These are phyloP conservation scores for Ambrosia hybrid DNA, from an alignment of 140 eudicot genomes.

Conservation along the genomic window DNA sequence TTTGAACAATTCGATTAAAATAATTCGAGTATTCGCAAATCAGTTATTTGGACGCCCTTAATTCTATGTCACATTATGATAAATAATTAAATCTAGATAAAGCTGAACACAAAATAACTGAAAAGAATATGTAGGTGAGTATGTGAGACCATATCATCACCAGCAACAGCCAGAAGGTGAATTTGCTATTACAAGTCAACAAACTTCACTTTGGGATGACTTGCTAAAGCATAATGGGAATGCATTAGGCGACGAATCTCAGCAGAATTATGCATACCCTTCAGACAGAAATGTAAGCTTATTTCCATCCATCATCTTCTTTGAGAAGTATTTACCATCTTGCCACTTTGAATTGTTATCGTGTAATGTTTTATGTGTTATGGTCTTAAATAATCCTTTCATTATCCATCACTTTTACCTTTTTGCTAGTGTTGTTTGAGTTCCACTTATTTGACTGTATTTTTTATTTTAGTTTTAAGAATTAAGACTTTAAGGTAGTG, in stretches of 20 bases:
- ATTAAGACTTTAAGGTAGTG: no score
- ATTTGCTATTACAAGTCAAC: conserved; percentile 18
- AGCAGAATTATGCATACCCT: conserved; percentile 23
- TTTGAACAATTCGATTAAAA: no score
- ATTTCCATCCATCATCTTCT: conserved; percentile 7
- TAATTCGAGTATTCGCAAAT: no score
- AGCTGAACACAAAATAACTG: conserved; percentile 28
- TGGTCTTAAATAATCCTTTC: no score
- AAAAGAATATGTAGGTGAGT: conserved; percentile 51
- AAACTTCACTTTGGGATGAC: conserved; percentile 8
- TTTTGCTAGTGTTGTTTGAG: no score
- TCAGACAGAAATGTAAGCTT: conserved; percentile 47
- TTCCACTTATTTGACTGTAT: no score
- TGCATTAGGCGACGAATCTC: conserved; percentile 34
- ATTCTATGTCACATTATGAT: conserved; percentile 7
- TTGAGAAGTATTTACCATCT: conserved; percentile 10
- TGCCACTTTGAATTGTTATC: no score
- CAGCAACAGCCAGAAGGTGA: conserved; percentile 7
- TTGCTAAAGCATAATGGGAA: conserved; percentile 25
- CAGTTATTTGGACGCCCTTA: no score
- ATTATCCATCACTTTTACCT: no score
- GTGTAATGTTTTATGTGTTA: no score
- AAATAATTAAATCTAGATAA: background rate
- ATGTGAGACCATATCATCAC: conserved; percentile 32
- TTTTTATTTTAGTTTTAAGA: no score